Conservation (phyloP, 768 basidiomycete species). For the Naganishia onofrii region DNA sequence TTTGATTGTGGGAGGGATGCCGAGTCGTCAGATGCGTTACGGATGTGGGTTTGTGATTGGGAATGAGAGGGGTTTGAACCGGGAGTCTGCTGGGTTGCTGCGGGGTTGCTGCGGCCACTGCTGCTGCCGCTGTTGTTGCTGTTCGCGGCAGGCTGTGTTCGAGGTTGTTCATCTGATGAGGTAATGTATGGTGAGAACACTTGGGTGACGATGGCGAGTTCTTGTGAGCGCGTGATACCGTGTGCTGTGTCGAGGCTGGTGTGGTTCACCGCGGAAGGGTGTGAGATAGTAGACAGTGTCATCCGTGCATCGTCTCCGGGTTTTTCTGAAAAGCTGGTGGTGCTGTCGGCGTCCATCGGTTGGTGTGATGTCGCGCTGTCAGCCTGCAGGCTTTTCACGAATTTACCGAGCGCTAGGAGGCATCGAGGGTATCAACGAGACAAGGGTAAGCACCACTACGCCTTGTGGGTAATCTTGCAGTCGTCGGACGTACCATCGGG, state of each 20-base stretch:
- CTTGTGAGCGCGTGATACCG: slow-evolving; percentile 16
- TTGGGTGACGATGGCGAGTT: slow-evolving; percentile 9
- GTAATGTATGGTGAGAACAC: slow-evolving; percentile 17
- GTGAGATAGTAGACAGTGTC: background rate
- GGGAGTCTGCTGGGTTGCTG: background rate
- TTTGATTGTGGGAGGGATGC: slow-evolving; percentile 11
- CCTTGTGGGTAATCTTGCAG: too few relatives aligned
- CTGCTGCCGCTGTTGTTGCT: background rate
- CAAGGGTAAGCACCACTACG: too few relatives aligned
- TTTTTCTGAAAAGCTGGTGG: too few relatives aligned
- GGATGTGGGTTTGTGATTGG: slow-evolving; percentile 6
- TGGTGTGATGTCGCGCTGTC: too few relatives aligned
- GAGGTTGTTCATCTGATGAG: slow-evolving; percentile 9
- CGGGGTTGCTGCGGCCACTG: background rate
- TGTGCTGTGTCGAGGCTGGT: slow-evolving; percentile 1
- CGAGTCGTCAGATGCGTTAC: slow-evolving; percentile 11
- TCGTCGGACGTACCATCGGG: background rate
- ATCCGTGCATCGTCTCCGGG: background rate
- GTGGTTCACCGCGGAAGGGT: background rate
- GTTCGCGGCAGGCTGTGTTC: too few relatives aligned
- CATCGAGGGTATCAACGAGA: too few relatives aligned
- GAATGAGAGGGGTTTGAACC: background rate
- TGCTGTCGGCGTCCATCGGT: too few relatives aligned
- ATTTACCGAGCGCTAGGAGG: too few relatives aligned
- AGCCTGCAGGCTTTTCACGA: too few relatives aligned